Conservation (phyloP, 495 filamentous ascomycete genomes). For the Letharia lupina region DNA sequence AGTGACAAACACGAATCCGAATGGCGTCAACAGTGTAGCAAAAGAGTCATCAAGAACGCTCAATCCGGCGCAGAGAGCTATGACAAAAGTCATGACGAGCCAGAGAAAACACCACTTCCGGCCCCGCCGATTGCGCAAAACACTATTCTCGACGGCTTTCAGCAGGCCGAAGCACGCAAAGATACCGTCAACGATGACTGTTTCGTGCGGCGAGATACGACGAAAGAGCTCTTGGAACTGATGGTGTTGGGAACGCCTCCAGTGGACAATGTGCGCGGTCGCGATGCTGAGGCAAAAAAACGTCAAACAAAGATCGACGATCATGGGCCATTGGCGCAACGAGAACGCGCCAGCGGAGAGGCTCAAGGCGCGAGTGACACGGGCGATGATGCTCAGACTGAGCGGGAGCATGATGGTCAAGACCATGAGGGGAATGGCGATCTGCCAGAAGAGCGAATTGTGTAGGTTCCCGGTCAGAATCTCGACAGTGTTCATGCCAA, state of each 20-base stretch:
- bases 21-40: background rate
- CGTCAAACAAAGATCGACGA: background rate
- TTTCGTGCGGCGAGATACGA: background rate
- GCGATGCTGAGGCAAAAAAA: background rate
- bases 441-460: background rate
- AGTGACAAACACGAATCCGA: background rate
- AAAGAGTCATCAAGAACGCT: background rate
- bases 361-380: background rate
- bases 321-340: constrained; percentile 3
- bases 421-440: background rate
- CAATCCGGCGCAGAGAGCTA: background rate
- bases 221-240: background rate
- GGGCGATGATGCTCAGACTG: background rate
- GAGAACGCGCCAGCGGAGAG: background rate
- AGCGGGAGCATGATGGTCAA: background rate
- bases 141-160: background rate
- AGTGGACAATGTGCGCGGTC: background rate
- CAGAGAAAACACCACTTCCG: background rate
- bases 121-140: background rate
- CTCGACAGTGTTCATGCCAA: background rate
- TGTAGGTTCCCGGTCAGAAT: background rate
- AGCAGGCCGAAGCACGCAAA: constrained; percentile 1
- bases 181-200: background rate
- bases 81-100: background rate
- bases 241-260: background rate